Evolutionary conservation across 2,329 filamentous ascomycete species (phyloP), one percentile per base, ranked within the genome.

Genomic region (Ophiostoma novo-ulmi): DNA sequence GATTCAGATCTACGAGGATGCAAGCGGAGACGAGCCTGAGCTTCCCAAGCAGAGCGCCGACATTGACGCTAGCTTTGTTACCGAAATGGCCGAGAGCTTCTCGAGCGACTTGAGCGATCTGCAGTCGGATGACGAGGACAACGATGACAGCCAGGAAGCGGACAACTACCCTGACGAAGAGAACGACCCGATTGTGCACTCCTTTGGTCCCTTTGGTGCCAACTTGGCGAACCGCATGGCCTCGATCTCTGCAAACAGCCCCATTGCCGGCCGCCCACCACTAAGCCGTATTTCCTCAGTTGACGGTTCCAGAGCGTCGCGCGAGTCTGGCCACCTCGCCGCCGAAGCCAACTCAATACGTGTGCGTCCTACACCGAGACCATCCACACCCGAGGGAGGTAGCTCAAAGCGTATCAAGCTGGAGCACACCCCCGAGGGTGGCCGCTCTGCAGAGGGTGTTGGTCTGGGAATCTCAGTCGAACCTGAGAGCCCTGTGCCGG

Each of bases 171-270:
- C 91, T 0, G 91, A 94, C 75, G 94, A 97, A 81, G 94, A 98
- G 80, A 97, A 97, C 74, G 95, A 98, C 75, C 94, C 94, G 2
- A 89, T 97, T 70, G 84, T 97, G 22, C 92, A 95, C 79, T 97
- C 94, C 0, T 97, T 97, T 75, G 94, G 93, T 20, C 93, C 93
- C 0, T 97, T 92, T 77, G 93, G 93, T 61, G 91, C 91, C 70
- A 92, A 97, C 77, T 84, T 97, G 52, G 88, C 94, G n/a, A 87
- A 88, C 73, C 89, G 92, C 36, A 86, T 97, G 78, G 91, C 92
- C 31, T 92, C 91, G 1, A 91, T 97, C 81, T 86, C 85, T 68
- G 85, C 91, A 5, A 83, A 82, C 67, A 92, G 91, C 8, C 91
- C 91, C 35, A 83, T 86, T 75, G 80, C 77, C 1, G 73, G 74